These are phyloP conservation scores for Chaetomiaceae sp. DNA, from an alignment of 2,329 filamentous ascomycete genomes.

Conservation along the genomic window DNA sequence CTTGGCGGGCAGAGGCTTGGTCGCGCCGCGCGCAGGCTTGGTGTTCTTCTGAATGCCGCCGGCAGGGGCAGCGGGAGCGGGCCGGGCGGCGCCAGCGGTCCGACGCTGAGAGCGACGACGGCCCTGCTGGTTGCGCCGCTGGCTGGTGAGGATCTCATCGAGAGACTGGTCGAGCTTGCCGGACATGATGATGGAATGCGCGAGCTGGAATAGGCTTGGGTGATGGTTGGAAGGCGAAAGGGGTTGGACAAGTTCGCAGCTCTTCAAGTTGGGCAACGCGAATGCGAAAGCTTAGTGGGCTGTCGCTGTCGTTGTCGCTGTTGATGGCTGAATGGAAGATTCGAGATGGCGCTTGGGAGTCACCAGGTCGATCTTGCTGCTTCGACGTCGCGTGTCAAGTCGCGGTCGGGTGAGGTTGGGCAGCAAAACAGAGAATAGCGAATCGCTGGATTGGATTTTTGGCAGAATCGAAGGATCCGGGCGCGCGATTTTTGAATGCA, in stretches of 20 bases:
- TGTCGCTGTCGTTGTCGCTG: no score
- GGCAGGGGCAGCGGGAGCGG: constrained; percentile 62
- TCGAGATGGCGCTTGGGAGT: constrained; percentile 9
- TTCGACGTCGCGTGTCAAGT: constrained; percentile 21
- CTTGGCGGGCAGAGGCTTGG: constrained; percentile 61
- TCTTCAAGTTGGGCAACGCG: neutral
- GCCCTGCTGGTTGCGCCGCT: constrained; percentile 51
- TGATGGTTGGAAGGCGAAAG: neutral
- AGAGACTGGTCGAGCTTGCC: constrained; percentile 95
- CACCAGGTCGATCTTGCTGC: neutral
- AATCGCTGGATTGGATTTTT: neutral
- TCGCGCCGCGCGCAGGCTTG: constrained; percentile 53
- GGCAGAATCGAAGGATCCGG: constrained; percentile 13
- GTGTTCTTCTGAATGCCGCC: constrained; percentile 82
- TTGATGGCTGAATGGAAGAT: constrained; percentile 10
- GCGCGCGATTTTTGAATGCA: constrained; percentile 34
- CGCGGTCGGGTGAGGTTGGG: constrained; percentile 9
- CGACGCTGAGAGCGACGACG: constrained; percentile 49
- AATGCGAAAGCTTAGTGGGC: constrained; percentile 5
- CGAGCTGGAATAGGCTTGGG: neutral
- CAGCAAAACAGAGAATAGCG: neutral
- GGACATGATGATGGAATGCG: constrained; percentile 56
- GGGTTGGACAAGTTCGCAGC: neutral
- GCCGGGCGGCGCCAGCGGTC: constrained; percentile 42
- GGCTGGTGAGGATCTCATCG: constrained; percentile 89